These are phyloP conservation scores for Rhodocollybia butyracea DNA, from an alignment of 768 basidiomycete species.

Conservation along the genomic window DNA sequence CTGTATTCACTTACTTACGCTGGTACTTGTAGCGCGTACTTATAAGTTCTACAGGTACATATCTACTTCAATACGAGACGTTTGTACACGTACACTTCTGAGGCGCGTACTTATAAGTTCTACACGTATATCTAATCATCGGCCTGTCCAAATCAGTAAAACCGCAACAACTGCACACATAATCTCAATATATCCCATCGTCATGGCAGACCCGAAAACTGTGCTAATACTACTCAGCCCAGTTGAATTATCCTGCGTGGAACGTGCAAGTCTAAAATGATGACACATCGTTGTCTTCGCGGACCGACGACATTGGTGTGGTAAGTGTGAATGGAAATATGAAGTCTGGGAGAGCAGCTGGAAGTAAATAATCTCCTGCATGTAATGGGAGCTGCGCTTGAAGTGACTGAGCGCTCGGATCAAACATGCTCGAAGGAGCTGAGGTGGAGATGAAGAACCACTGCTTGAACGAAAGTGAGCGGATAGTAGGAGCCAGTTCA, in stretches of 20 bases:
- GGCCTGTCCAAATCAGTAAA: constrained; percentile 34
- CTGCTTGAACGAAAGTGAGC: not conserved
- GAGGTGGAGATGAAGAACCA: not conserved
- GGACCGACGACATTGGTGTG: not conserved
- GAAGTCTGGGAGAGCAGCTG: constrained; percentile 14
- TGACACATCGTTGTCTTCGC: constrained; percentile 17
- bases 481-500: not conserved
- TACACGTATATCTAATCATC: constrained; percentile 36
- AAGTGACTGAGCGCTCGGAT: constrained; percentile 14
- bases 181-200: constrained; percentile 45
- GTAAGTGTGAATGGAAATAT: not conserved
- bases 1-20: too few relatives aligned
- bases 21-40: too few relatives aligned
- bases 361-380: constrained; percentile 27
- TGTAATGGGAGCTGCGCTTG: constrained; percentile 38
- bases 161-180: constrained; percentile 37
- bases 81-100: too few relatives aligned
- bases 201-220: constrained; percentile 5
- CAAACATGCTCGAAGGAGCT: not conserved
- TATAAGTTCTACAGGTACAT: too few relatives aligned
- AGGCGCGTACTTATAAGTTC: too few relatives aligned
- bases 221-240: not conserved
- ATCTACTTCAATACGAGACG: too few relatives aligned
- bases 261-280: not conserved
- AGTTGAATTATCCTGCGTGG: not conserved